Evolutionary conservation across 371 early-diverging fungal genomes (phyloP).

Genomic region (Dichotomocladium elegans): DNA sequence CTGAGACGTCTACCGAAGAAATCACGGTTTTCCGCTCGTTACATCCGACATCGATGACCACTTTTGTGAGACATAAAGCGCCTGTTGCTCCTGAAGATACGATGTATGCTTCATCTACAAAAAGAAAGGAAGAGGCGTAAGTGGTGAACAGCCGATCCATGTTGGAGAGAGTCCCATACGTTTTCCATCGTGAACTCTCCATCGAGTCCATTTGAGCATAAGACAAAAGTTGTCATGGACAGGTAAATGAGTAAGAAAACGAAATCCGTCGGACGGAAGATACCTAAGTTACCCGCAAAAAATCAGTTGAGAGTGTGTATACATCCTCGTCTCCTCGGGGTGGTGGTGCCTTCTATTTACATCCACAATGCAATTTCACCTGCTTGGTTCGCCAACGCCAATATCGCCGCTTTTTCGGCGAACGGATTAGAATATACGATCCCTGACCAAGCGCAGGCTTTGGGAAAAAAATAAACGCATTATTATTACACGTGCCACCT

Average conservation of each 20-base stretch:
- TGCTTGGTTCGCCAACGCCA: neutral
- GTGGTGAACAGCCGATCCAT: no score
- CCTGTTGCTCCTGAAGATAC: no score
- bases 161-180: neutral
- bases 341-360: neutral
- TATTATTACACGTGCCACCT: no score
- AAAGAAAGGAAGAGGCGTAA: no score
- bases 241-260: neutral
- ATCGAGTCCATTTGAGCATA: neutral
- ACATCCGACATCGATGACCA: no score
- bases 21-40: no score
- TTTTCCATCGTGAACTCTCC: neutral
- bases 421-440: neutral
- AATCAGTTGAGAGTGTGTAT: neutral
- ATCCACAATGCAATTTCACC: neutral
- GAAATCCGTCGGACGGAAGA: neutral
- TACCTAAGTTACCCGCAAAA: no score
- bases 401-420: neutral
- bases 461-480: neutral
- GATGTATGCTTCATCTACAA: no score
- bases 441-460: neutral
- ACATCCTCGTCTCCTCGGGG: neutral
- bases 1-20: no score
- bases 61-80: no score
- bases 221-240: neutral